Evolutionary conservation across 2,329 filamentous ascomycete species (phyloP), one percentile per base, ranked within the genome.

Genomic region (Aspergillus ochraceus): DNA sequence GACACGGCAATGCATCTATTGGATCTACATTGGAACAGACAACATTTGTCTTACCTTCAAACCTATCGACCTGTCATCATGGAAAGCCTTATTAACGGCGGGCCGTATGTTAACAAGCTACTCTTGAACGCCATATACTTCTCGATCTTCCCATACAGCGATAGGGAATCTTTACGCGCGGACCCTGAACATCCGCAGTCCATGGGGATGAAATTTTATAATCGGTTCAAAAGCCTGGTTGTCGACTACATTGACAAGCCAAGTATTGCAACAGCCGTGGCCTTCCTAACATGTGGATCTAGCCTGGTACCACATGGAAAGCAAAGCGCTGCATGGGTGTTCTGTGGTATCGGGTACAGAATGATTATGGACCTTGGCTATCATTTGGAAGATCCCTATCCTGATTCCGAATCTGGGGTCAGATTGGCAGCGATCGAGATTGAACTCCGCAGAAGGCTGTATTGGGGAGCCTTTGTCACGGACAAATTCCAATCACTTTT

Each of bases 51-150:
- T 3, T 77, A 76, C n/a, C 69, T 78, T 2, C 66, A 77, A 12
- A 72, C 74, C 0, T 78, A 78, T 32, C 73, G 76, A 0, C 76
- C 76, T 1, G 75, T 74, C 1, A 73, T 78, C 10, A 77, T 77
- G 70, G 73, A 77, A 39, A 75, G 74, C 57, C 68, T 77, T 2
- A 65, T 68, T 1, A 74, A 70, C 20, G 68, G 69, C n/a, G 75
- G 76, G 1, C 72, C 71, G 1, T 78, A 72, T 30, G 67, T 68
- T 10, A 78, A 77, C 29, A 77, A 76, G 54, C 68, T 78, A 3
- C 64, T 78, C 0, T 66, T 78, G 14, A 78, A 78, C 58, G 73
- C 76, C 17, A 77, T 79, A 8, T 79, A 76, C 62, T 74, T 73
- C 46, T 70, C 68, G 3, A 74, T 72, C 20, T 70, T 68, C 0